These are phyloP conservation scores for Digitaria exilis DNA, from an alignment of 202 grass and related monocot species.

Conservation along the genomic window DNA sequence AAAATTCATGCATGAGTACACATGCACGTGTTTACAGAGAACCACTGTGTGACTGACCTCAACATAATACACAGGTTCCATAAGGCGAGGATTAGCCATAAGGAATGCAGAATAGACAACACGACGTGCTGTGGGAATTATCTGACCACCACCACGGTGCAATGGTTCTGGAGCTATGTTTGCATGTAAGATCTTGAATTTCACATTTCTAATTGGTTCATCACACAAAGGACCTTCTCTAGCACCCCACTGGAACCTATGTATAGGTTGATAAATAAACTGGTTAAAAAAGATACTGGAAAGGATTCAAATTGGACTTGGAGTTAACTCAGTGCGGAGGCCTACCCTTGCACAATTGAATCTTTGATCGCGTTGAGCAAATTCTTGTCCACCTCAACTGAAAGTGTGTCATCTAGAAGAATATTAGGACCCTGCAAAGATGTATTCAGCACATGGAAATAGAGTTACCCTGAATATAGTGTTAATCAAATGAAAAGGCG, in stretches of 20 bases:
- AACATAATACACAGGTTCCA: constrained; percentile 99
- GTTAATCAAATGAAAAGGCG: constrained; percentile 11
- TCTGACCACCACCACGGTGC: constrained; percentile 96
- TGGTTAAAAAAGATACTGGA: constrained; percentile 21
- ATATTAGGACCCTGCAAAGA: constrained; percentile 82
- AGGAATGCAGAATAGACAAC: constrained; percentile 99
- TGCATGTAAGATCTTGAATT: constrained; percentile 98
- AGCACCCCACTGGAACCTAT: constrained; percentile 97
- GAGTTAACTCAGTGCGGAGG: constrained; percentile 17
- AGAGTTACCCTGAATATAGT: neutral
- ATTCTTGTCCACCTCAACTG: constrained; percentile 93
- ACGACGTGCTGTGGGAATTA: constrained; percentile 91
- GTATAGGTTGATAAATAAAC: constrained; percentile 37
- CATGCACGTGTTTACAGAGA: neutral
- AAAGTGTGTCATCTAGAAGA: constrained; percentile 91
- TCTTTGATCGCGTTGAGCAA: constrained; percentile 88
- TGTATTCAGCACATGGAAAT: constrained; percentile 25
- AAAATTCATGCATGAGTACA: neutral
- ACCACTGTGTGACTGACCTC: constrained; percentile 59
- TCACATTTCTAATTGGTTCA: constrained; percentile 96
- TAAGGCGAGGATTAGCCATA: constrained; percentile 94
- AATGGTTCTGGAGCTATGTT: constrained; percentile 88
- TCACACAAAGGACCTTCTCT: constrained; percentile 98
- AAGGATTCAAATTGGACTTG: constrained; percentile 23
- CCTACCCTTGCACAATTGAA: constrained; percentile 97